Base-by-base conservation (phyloP, 2,329 filamentous ascomycete species). In the Neonectria sp. region DNA sequence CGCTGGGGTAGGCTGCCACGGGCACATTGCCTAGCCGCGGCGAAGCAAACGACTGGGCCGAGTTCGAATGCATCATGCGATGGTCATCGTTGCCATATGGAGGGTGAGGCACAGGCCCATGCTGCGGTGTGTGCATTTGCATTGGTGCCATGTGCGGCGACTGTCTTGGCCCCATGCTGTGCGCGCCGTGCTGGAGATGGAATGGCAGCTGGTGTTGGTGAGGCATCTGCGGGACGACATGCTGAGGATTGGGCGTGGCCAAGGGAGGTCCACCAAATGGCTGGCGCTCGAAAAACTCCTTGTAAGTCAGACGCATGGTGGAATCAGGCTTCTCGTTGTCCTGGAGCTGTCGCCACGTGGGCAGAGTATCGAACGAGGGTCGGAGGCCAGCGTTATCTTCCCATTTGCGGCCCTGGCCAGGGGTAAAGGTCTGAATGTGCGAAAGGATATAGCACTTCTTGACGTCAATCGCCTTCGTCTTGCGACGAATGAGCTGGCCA, bases 51-150 rank as follows among this genome's bases (percentile, higher is more conserved):
- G 94, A 94, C 75, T 95, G 94, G 4, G 91, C 91, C 27, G 93
- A 95, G 72, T 92, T 95, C 7, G 91, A 93, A 65, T 93, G 93
- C 83, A 96, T 93, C 93, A 98, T 97, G 58, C 95, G 90, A 76
- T 95, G 93, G 65, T 95, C 93, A 72, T 97, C 95, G 72, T 90
- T 91, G 74, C 91, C 93, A 72, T 91, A 93, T 3, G 89, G 88
- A 17, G 87, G 86, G 59, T 89, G 89, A 48, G 90, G 88, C 6
- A 87, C 88, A 71, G 92, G 92, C 4, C 82, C 85, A 75, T 95
- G 93, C 64, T 93, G 92, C 68, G 92, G 91, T 29, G 87, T 88
- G 75, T 94, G 92, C 81, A 94, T 91, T 75, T 92, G 92, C 79
- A 95, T 93, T 21, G 92, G 90, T 24, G 91, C 90, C 76, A 95